Conservation (phyloP, 805 yeast genomes). For the Cyberlindnera americana region DNA sequence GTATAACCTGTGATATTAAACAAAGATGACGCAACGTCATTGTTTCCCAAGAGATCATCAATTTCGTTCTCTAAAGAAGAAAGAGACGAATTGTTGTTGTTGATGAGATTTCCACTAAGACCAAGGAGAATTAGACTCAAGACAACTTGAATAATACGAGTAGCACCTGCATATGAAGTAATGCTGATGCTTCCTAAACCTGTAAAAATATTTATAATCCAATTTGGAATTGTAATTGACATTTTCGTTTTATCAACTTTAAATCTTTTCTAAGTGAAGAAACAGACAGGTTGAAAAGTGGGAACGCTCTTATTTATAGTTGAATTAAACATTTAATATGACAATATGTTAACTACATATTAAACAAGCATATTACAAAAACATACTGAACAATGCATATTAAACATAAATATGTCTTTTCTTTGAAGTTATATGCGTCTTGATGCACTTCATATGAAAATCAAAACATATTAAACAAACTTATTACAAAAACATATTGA, state of each 20-base stretch:
- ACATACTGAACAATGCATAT: too few species aligned
- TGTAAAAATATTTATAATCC: conserved; percentile 9
- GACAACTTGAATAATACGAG: conserved; percentile 9
- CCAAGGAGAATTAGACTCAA: conserved; percentile 3
- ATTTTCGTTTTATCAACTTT: neutral
- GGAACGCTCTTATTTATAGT: too few species aligned
- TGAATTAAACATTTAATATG: too few species aligned
- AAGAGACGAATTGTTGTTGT: conserved; percentile 1
- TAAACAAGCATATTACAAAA: too few species aligned
- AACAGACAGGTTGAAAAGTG: too few species aligned
- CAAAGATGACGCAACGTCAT: neutral
- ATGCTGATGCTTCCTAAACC: conserved; percentile 10
- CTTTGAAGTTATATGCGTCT: too few species aligned
- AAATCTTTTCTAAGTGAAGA: too few species aligned
- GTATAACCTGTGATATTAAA: conserved; percentile 2
- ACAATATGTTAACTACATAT: too few species aligned
- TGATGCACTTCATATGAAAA: too few species aligned
- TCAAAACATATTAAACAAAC: too few species aligned
- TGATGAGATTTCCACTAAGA: conserved; percentile 7
- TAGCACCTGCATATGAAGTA: conserved; percentile 8
- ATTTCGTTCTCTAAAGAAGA: neutral
- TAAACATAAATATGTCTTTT: too few species aligned
- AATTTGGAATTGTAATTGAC: conserved; percentile 3
- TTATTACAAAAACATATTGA: too few species aligned
- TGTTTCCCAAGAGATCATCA: conserved; percentile 2